Base-by-base conservation (phyloP, 495 filamentous ascomycete species). In the Talaromyces stipitatus region DNA sequence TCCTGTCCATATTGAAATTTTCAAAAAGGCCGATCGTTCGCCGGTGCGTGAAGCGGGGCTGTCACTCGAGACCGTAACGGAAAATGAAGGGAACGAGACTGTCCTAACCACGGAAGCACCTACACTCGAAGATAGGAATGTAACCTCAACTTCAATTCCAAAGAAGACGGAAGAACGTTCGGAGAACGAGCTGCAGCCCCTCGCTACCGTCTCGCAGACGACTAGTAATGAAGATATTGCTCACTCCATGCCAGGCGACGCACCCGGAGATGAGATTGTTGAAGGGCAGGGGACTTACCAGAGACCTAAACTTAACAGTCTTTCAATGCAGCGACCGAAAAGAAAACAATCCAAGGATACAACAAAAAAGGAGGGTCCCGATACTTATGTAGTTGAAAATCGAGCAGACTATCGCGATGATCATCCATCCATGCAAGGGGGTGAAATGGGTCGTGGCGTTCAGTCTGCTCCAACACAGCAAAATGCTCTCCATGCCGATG, bases 61-160 rank as follows among this genome's bases (percentile, higher is more conserved):
- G 52, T 65, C 65, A 4, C 60, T 75, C 26, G 73, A 75, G 28
- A 76, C 74, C 48, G 75, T 75, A 69, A 72, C 74, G 50, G 74
- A 75, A 56, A 65, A 70, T 55, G 72, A 76, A 12, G 70, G 72
- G 57, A 67, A 63, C 0, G 63, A 56, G 10, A 14, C 48, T 14
- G 16, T 28, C 12, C 24, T 51, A 20, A 18, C 24, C 24, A 29
- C 48, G 14, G 48, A 51, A 45, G 38, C 10, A 23, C 47, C 11
- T 27, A 10, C 26, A 16, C 14, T 23, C 11, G 22, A 50, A 2
- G 47, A 50, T 12, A 23, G n/a, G 47, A 7, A 50, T 10, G 2
- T 50, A 26, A 2, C 23, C n/a, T 50, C n/a, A 12, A 50, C 4
- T 27, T 16, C 47, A 29, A 18, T 7, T 50, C 20, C 7, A 24